These are phyloP conservation scores for Leccinellum luteum DNA, from an alignment of 768 basidiomycete genomes.

Conservation along the genomic window DNA sequence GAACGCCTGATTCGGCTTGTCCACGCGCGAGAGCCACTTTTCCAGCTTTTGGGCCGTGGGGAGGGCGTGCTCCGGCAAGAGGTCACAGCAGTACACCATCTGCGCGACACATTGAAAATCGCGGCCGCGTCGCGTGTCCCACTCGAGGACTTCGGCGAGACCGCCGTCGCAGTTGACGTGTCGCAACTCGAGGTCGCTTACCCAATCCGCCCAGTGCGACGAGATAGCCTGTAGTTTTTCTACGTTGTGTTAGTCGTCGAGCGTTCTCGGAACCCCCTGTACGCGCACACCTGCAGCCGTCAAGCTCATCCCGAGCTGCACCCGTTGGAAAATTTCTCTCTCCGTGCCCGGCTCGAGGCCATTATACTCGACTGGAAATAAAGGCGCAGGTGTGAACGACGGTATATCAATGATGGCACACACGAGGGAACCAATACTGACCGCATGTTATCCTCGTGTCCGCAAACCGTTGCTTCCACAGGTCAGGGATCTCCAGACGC, in stretches of 20 bases:
- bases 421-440: slow-evolving; percentile 31
- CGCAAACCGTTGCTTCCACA: slow-evolving; percentile 49
- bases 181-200: slow-evolving; percentile 52
- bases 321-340: slow-evolving; percentile 79
- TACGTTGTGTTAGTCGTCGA: slow-evolving; percentile 22
- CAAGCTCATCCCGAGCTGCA: slow-evolving; percentile 75
- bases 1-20: slow-evolving; percentile 46
- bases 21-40: slow-evolving; percentile 36
- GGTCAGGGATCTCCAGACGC: slow-evolving; percentile 52
- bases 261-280: background rate
- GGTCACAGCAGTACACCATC: slow-evolving; percentile 65
- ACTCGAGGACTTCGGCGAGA: slow-evolving; percentile 52
- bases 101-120: slow-evolving; percentile 75
- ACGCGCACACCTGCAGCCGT: slow-evolving; percentile 59
- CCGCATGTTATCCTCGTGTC: slow-evolving; percentile 66
- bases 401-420: background rate
- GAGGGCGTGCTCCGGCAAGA: slow-evolving; percentile 42
- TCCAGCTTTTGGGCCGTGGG: slow-evolving; percentile 59
- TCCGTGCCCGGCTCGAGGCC: slow-evolving; percentile 53
- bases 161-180: slow-evolving; percentile 61
- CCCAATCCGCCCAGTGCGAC: slow-evolving; percentile 69
- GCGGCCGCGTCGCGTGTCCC: slow-evolving; percentile 68
- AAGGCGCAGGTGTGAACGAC: background rate
- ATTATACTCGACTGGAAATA: slow-evolving; percentile 61
- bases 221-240: slow-evolving; percentile 81